Base-by-base conservation (phyloP, 2,329 filamentous ascomycete species). In the Epichloe gansuensis region DNA sequence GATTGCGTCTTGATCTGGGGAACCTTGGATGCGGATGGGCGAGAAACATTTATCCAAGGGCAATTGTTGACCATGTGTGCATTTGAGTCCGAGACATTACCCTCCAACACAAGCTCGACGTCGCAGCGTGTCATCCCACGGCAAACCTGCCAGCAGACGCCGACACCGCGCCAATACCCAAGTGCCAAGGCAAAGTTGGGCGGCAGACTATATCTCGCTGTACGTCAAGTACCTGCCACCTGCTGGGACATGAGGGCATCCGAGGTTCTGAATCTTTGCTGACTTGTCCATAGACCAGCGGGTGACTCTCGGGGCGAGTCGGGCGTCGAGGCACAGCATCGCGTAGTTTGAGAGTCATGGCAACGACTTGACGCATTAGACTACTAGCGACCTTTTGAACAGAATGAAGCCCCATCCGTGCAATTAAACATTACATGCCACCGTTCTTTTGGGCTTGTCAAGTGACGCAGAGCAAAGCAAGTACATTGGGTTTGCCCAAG, bases 311-410 rank as follows among this genome's bases (percentile, higher is more conserved):
- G 69, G 3, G 75, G 66, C 17, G 85, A 89, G 61, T 82, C 80
- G 2, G 85, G 75, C 6, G 75, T 82, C 15, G 72, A 88, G 61
- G 73, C 76, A 8, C 86, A 90, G 60, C 84, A 88, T 59, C 72
- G 86, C 54, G 78, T 83, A 0, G 83, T 88, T 2, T 72, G 85
- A 44, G 85, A 88, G 60, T 82, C 86, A 1, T 90, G 86, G 86
- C 77, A 76, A 57, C 74, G 86, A 37, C 85, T 88, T 5, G 71
- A 77, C 49, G 69, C 74, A 12, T 67, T 90, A 52, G 81, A 88
- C 59, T 90, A 89, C 62, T 69, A 71, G 25, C 73, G 86, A 21
- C 85, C 83, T 7, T 46, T 31, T 46, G 28, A 12, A 35, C 5
- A n/a, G 3, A 25, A 12, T 12, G 2, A 21, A 3, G 12, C 5